These are phyloP conservation scores for Zelopaecilomyces penicillatus DNA, from an alignment of 2,329 filamentous ascomycete genomes.

Conservation along the genomic window DNA sequence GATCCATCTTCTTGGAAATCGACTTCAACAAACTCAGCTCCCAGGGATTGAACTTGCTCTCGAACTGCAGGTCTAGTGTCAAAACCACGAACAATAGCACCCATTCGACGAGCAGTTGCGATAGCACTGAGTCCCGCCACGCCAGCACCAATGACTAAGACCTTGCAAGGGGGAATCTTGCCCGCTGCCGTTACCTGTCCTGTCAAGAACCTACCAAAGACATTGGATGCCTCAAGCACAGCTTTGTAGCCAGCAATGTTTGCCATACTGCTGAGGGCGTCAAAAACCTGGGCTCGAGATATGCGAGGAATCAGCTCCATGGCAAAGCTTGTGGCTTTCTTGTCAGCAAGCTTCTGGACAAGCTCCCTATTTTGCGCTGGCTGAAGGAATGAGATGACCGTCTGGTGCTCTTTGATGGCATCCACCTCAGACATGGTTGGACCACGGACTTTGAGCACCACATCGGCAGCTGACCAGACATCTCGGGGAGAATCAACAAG, in stretches of 20 bases:
- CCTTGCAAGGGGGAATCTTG: slow-evolving; percentile 83
- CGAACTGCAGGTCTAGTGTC: slow-evolving; percentile 82
- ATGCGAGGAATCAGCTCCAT: slow-evolving; percentile 94
- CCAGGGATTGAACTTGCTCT: slow-evolving; percentile 84
- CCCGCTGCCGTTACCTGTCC: slow-evolving; percentile 87
- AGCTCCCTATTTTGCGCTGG: slow-evolving; percentile 70
- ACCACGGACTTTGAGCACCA: slow-evolving; percentile 75
- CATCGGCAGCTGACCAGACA: slow-evolving; percentile 69
- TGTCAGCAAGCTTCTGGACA: slow-evolving; percentile 62
- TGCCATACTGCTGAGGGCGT: slow-evolving; percentile 85
- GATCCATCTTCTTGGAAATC: slow-evolving; percentile 77
- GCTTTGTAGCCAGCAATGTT: slow-evolving; percentile 94
- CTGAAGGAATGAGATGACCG: slow-evolving; percentile 75
- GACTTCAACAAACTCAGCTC: slow-evolving; percentile 84
- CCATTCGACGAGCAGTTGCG: slow-evolving; percentile 75
- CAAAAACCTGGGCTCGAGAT: slow-evolving; percentile 79
- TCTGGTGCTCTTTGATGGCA: slow-evolving; percentile 58
- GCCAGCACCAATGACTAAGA: slow-evolving; percentile 82
- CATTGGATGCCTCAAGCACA: slow-evolving; percentile 80
- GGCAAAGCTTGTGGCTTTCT: slow-evolving; percentile 69
- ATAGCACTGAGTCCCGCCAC: slow-evolving; percentile 86
- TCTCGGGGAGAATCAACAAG: slow-evolving; percentile 57
- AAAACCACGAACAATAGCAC: slow-evolving; percentile 82
- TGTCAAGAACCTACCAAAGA: slow-evolving; percentile 80
- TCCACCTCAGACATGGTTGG: slow-evolving; percentile 64